Conservation (phyloP, 768 basidiomycete genomes). For the Suillus sp. region DNA sequence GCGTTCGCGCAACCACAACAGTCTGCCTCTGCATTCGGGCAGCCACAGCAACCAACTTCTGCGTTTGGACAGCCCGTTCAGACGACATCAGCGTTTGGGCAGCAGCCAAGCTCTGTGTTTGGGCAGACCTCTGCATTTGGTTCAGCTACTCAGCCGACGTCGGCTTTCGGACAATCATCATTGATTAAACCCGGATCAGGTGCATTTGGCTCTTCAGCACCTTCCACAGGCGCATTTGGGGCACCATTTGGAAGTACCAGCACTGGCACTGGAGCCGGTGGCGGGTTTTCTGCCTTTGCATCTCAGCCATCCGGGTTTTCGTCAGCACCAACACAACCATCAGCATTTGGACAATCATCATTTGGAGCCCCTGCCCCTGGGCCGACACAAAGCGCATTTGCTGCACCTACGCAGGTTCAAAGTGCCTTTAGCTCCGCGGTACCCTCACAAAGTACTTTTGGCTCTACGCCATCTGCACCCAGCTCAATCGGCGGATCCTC, state of each 20-base stretch:
- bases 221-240: constrained; percentile 38
- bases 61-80: constrained; percentile 38
- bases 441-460: background rate
- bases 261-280: constrained; percentile 23
- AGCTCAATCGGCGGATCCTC: constrained; percentile 8
- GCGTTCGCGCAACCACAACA: constrained; percentile 43
- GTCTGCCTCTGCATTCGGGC: constrained; percentile 32
- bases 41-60: constrained; percentile 29
- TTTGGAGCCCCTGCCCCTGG: constrained; percentile 20
- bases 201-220: constrained; percentile 48
- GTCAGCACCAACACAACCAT: constrained; percentile 10
- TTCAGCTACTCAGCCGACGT: constrained; percentile 25
- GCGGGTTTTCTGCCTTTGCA: constrained; percentile 57
- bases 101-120: constrained; percentile 29
- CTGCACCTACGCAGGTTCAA: constrained; percentile 16
- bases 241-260: constrained; percentile 17
- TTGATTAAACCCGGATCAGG: constrained; percentile 54
- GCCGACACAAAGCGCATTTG: constrained; percentile 26
- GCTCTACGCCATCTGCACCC: background rate
- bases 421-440: constrained; percentile 25
- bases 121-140: constrained; percentile 39
- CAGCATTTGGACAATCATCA: constrained; percentile 20
- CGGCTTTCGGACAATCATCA: constrained; percentile 38
- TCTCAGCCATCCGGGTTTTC: constrained; percentile 48
- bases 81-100: constrained; percentile 33